Evolutionary conservation across 306 rosid genomes (phyloP).

Genomic region (Medicago lupulina): DNA sequence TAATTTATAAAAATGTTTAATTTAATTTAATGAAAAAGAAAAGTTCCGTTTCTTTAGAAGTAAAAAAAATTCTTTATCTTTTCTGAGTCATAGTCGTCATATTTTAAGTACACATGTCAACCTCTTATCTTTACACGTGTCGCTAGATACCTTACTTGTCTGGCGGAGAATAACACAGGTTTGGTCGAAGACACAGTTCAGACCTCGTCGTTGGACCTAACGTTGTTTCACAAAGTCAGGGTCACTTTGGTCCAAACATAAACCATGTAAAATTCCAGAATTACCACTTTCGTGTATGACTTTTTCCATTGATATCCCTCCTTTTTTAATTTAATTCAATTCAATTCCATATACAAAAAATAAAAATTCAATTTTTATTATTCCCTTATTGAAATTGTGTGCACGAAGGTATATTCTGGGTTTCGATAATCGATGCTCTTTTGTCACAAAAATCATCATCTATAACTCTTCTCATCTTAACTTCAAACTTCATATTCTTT

Average conservation of each 20-base stretch:
- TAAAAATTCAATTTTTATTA: conserved; percentile 32
- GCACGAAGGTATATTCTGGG: conserved; percentile 63
- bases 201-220: conserved; percentile 39
- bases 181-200: conserved; percentile 37
- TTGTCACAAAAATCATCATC: conserved; percentile 37
- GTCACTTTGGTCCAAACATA: conserved; percentile 41
- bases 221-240: conserved; percentile 27
- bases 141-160: not conserved
- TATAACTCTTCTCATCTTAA: conserved; percentile 41
- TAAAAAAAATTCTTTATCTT: too few relatives aligned
- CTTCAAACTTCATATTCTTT: conserved; percentile 31
- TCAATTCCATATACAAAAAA: not conserved
- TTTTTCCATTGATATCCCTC: conserved; percentile 6
- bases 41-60: too few relatives aligned
- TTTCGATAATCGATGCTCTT: conserved; percentile 61
- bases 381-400: not conserved
- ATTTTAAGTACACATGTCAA: not conserved
- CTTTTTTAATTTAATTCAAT: not conserved
- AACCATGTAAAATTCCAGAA: conserved; percentile 35
- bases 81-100: not conserved
- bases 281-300: conserved; percentile 42
- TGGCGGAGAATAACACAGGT: too few relatives aligned
- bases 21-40: too few relatives aligned
- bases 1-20: too few relatives aligned
- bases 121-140: not conserved